These are phyloP conservation scores for Fusarium mexicanum DNA, from an alignment of 2,329 filamentous ascomycete genomes.

Conservation along the genomic window DNA sequence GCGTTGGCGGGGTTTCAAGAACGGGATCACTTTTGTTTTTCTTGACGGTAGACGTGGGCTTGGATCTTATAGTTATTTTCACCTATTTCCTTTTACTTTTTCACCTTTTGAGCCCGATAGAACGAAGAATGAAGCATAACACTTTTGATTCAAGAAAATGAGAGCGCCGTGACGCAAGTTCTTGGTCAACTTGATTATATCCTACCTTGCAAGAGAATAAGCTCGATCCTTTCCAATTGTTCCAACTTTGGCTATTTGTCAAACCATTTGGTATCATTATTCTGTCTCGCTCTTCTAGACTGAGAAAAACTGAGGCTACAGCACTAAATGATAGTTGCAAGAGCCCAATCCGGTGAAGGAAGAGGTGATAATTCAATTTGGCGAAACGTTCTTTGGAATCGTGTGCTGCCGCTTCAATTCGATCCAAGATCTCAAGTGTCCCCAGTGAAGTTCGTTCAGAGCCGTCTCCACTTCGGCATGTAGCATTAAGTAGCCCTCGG, in stretches of 20 bases:
- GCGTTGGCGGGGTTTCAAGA: conserved; percentile 42
- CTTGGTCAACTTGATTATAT: neutral
- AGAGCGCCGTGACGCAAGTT: neutral
- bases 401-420: neutral
- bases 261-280: neutral
- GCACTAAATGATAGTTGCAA: neutral
- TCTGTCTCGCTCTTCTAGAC: neutral
- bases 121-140: conserved; percentile 33
- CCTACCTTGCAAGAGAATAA: neutral
- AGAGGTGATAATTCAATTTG: neutral
- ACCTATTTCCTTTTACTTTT: conserved; percentile 17
- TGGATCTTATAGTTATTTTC: conserved; percentile 3
- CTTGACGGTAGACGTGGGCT: conserved; percentile 30
- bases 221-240: neutral
- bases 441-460: neutral
- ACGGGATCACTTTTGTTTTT: conserved; percentile 24
- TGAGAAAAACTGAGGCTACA: neutral
- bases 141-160: conserved; percentile 4
- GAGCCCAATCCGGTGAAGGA: neutral
- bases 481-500: neutral
- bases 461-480: conserved; percentile 4
- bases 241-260: neutral
- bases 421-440: neutral
- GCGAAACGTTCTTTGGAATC: neutral
- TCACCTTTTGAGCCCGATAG: conserved; percentile 25